A percentile compares a stretch with the other conserved stretches of the same genome.
These are phyloP conservation scores for Chaetomium fimeti DNA, from an alignment of 495 filamentous ascomycete species.

Conservation along the genomic window DNA sequence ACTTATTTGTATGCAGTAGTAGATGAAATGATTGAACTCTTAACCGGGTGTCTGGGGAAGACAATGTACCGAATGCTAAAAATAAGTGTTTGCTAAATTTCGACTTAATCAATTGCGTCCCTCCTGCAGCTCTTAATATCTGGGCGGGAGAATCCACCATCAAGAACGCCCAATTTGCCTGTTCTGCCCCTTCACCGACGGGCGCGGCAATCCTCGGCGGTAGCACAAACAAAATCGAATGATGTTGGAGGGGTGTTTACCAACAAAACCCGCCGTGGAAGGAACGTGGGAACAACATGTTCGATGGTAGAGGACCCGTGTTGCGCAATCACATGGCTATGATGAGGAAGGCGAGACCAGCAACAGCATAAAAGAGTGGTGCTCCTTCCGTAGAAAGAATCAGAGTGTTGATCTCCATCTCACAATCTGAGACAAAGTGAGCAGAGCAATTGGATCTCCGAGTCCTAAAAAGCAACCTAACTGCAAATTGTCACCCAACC, in stretches of 20 bases:
- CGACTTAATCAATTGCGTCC: constrained; percentile 16
- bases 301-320: neutral
- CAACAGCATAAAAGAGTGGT: neutral
- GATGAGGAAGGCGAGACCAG: neutral
- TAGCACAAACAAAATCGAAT: constrained; percentile 17
- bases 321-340: neutral
- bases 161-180: constrained; percentile 9
- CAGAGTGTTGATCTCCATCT: neutral
- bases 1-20: neutral
- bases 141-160: constrained; percentile 9
- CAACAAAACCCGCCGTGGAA: constrained; percentile 10
- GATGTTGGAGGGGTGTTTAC: constrained; percentile 7
- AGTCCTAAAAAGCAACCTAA: neutral
- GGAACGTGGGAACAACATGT: constrained; percentile 7
- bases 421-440: neutral
- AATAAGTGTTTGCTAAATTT: constrained; percentile 12
- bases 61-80: constrained; percentile 5
- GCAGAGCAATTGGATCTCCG: neutral
- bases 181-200: neutral
- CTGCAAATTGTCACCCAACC: neutral
- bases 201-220: constrained; percentile 4
- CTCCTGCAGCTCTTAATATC: constrained; percentile 10
- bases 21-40: neutral
- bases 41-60: constrained; percentile 18
- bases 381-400: neutral